Evolutionary conservation across 768 basidiomycete genomes (phyloP), one percentile per base, ranked within the genome.

Genomic region (Lactarius vividus): DNA sequence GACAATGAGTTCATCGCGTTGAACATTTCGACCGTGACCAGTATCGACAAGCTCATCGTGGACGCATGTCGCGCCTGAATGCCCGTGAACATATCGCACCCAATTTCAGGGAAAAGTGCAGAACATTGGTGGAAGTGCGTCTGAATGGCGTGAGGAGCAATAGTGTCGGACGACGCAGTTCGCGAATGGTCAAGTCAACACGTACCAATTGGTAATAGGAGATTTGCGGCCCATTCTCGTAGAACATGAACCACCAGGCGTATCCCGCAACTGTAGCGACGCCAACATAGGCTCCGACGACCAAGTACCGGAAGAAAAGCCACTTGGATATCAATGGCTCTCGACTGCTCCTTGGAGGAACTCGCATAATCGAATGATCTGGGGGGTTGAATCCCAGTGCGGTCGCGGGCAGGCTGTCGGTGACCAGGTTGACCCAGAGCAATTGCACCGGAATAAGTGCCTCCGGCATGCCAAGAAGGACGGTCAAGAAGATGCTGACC

Each of bases 231-330:
- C 96, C 96, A 55, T 84, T 89, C 18, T 83, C 73, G 76, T 98
- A 98, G 76, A 88, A 91, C 73, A 96, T 80, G 80, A 99, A 99
- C 96, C 96, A 98, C 96, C 96, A 99, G 0, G 94, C 96, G 73
- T 99, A 99, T 57, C 96, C 96, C 71, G 91, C 94, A 29, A 99
- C 96, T 29, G 96, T 98, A 4, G 94, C 96, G 62, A 86, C 85
- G 35, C 96, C 96, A 61, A 99, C 96, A 72, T 98, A 99, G 59
- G 84, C 83, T 13, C 96, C 96, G 65, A 99, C 85, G 61, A 98
- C 84, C 82, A 98, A 79, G 78, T 98, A 99, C 59, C 96, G 85
- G 83, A 98, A 88, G 82, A 98, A 98, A 35, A 99, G 76, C 96
- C 96, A 98, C 71, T 83, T 86, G 63, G 91, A 88, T 54, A 99